Percentiles rank a stretch among this genome's conserved stretches.
Conservation (phyloP, 1,284 basidiomycete genomes). For the Ceratobasidium sp. region DNA sequence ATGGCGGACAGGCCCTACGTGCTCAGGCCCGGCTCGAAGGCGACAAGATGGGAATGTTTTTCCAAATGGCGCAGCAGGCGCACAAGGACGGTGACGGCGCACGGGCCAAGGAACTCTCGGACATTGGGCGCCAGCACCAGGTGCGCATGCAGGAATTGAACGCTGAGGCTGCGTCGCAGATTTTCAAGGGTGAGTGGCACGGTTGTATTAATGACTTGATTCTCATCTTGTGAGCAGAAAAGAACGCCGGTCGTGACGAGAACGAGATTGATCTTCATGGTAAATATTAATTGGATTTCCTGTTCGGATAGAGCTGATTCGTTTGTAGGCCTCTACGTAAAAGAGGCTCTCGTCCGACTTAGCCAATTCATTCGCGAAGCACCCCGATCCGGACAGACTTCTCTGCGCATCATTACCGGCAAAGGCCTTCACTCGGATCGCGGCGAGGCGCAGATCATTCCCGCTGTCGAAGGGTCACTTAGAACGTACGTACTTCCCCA, state of each 20-base stretch:
- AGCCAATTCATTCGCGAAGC: conserved; percentile 71
- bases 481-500: conserved; percentile 59
- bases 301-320: background rate
- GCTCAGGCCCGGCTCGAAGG: conserved; percentile 52
- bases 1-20: conserved; percentile 56
- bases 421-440: conserved; percentile 81
- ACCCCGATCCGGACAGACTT: conserved; percentile 65
- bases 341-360: conserved; percentile 81
- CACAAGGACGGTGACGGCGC: conserved; percentile 76
- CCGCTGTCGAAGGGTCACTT: conserved; percentile 89
- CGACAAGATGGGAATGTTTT: conserved; percentile 65
- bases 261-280: conserved; percentile 81
- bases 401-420: conserved; percentile 86
- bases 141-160: conserved; percentile 81
- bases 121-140: conserved; percentile 83
- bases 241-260: conserved; percentile 44
- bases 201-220: background rate
- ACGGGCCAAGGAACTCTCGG: conserved; percentile 80
- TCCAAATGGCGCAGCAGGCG: conserved; percentile 69
- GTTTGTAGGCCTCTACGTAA: conserved; percentile 73
- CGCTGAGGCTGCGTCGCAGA: conserved; percentile 85
- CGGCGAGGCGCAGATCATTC: conserved; percentile 86
- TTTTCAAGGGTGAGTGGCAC: conserved; percentile 68
- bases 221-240: background rate
- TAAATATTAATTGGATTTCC: background rate